Evolutionary conservation across 805 yeast genomes (phyloP).

Genomic region (Myxozyma sirexii): DNA sequence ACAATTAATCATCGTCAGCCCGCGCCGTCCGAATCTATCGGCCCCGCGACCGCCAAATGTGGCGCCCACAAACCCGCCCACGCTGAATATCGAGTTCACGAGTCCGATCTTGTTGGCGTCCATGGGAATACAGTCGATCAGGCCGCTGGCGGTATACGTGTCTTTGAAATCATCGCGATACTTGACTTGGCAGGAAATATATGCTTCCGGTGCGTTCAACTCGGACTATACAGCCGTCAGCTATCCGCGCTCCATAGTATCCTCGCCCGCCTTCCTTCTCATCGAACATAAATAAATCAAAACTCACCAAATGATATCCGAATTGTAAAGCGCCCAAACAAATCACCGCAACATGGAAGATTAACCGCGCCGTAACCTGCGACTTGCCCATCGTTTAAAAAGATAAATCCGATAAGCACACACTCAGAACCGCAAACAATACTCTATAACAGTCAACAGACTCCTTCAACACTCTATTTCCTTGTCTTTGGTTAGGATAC

Average conservation of each 20-base stretch:
- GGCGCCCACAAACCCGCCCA: slow-evolving; percentile 84
- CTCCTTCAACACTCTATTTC: no score
- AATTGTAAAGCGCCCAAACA: slow-evolving; percentile 83
- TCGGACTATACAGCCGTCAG: slow-evolving; percentile 54
- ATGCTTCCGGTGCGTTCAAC: slow-evolving; percentile 78
- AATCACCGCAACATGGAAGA: slow-evolving; percentile 49
- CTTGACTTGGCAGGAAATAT: slow-evolving; percentile 28
- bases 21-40: slow-evolving; percentile 65
- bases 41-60: slow-evolving; percentile 66
- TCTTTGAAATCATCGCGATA: slow-evolving; percentile 13
- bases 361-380: slow-evolving; percentile 25
- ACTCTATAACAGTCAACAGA: not conserved
- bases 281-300: not conserved
- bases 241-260: no score
- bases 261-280: no score
- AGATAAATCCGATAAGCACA: not conserved
- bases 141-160: slow-evolving; percentile 38
- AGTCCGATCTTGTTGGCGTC: slow-evolving; percentile 63
- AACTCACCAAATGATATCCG: slow-evolving; percentile 78
- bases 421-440: not conserved
- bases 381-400: not conserved
- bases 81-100: slow-evolving; percentile 74
- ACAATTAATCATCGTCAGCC: slow-evolving; percentile 55
- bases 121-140: slow-evolving; percentile 59
- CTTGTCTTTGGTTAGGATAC: no score